Percentiles rank a stretch among this genome's conserved stretches.
phyloP scores from a whole-genome alignment of 108 stramenopile genomes.

The Conticribra guillardii region DNA sequence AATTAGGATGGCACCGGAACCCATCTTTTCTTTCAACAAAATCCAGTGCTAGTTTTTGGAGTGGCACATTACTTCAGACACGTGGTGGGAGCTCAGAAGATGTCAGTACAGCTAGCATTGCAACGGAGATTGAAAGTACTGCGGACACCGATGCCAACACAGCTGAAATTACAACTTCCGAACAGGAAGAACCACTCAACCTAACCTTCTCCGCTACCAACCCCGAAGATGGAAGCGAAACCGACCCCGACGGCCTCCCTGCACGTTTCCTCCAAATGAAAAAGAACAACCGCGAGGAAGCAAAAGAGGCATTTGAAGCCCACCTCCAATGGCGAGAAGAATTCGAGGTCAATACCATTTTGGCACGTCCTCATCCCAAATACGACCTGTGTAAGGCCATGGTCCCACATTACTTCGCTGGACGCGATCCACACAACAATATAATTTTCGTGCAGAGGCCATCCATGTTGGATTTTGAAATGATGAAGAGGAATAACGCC shows the following conservation, averaged over 20 bases:
- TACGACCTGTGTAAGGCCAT: constrained; percentile 70
- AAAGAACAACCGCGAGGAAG: constrained; percentile 56
- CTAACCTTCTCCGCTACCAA: constrained; percentile 48
- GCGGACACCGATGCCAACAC: background rate
- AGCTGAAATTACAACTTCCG: background rate
- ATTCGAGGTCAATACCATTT: constrained; percentile 59
- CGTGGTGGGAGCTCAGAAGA: constrained; percentile 35
- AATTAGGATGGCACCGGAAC: too few species aligned
- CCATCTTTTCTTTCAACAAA: too few species aligned
- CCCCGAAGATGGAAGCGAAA: constrained; percentile 62
- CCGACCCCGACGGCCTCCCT: constrained; percentile 77
- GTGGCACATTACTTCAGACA: background rate
- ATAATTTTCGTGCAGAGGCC: constrained; percentile 67
- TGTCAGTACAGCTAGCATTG: background rate
- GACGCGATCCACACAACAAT: constrained; percentile 62
- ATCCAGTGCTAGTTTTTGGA: too few species aligned
- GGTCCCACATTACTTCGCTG: constrained; percentile 69
- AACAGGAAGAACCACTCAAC: constrained; percentile 7
- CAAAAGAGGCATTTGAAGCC: constrained; percentile 52
- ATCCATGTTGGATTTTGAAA: constrained; percentile 55
- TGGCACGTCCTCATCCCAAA: constrained; percentile 66
- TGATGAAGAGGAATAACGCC: constrained; percentile 55
- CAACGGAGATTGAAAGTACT: background rate
- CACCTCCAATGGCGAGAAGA: constrained; percentile 70
- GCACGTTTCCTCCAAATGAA: constrained; percentile 73